phyloP scores from a whole-genome alignment of 2,329 filamentous ascomycete species.

The Alternaria atra region DNA sequence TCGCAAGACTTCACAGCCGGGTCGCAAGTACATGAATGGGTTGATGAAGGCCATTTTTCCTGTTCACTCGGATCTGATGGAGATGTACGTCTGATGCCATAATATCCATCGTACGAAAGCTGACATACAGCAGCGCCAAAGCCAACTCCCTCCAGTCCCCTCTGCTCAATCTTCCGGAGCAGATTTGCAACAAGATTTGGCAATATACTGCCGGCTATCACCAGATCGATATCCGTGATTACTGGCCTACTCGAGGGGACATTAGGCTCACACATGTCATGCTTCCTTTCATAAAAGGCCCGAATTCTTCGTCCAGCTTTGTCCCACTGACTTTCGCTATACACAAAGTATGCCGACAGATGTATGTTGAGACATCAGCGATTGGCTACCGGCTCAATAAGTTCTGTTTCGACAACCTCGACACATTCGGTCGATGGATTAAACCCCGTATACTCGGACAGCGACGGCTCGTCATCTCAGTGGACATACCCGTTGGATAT shows the following conservation, averaged over 20 bases:
- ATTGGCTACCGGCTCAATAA: constrained; percentile 20
- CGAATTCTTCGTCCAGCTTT: background rate
- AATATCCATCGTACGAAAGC: background rate
- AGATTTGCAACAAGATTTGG: constrained; percentile 27
- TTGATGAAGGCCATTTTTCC: constrained; percentile 7
- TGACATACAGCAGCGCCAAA: constrained; percentile 7
- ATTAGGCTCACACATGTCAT: background rate
- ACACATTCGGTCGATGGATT: constrained; percentile 18
- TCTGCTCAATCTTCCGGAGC: constrained; percentile 22
- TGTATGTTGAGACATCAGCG: constrained; percentile 18
- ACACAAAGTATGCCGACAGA: constrained; percentile 20
- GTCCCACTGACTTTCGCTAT: constrained; percentile 4
- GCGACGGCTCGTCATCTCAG: constrained; percentile 14
- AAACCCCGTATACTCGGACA: constrained; percentile 16
- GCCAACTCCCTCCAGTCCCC: constrained; percentile 20
- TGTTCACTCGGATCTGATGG: constrained; percentile 4
- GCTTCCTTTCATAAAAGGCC: background rate
- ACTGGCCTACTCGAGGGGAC: background rate
- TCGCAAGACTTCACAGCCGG: background rate
- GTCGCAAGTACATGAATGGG: constrained; percentile 1
- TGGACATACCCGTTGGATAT: constrained; percentile 21
- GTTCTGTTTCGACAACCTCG: constrained; percentile 7
- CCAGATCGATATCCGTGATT: constrained; percentile 1
- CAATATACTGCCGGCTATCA: constrained; percentile 14
- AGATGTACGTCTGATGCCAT: background rate